Percentiles rank a stretch among this genome's conserved stretches.
phyloP scores from a whole-genome alignment of 176 grass and related monocot genomes.

The Calamus simplicifolius region DNA sequence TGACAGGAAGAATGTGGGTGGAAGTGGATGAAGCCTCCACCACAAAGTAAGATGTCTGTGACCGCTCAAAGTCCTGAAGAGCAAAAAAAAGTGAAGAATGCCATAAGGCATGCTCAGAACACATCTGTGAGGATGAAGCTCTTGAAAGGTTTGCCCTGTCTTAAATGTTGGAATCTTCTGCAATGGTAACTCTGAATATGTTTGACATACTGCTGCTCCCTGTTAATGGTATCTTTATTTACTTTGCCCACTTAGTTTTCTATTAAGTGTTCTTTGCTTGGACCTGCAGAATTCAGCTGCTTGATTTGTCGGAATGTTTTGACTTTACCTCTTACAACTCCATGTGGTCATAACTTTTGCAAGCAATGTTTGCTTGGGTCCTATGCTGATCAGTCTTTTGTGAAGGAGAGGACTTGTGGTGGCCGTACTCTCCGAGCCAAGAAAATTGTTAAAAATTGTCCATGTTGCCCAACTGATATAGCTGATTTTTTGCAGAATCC shows the following conservation, averaged over 20 bases:
- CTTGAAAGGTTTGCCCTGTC: conserved; percentile 49
- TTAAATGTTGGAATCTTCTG: too few species aligned
- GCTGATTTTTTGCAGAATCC: too few species aligned
- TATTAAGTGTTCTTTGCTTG: not conserved
- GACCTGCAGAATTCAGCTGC: conserved; percentile 76
- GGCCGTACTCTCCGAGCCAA: conserved; percentile 31
- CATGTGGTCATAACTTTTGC: conserved; percentile 92
- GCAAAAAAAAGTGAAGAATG: conserved; percentile 31
- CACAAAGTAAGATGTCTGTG: conserved; percentile 62
- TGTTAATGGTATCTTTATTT: too few species aligned
- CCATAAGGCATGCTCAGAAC: conserved; percentile 27
- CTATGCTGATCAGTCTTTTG: conserved; percentile 46
- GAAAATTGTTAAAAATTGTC: too few species aligned
- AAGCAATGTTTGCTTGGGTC: conserved; percentile 63
- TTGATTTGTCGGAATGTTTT: conserved; percentile 60
- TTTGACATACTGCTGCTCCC: too few species aligned
- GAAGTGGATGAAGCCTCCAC: conserved; percentile 80
- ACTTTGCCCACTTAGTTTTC: not conserved
- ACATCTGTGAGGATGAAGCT: conserved; percentile 56
- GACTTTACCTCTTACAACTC: conserved; percentile 65
- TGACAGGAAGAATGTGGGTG: conserved; percentile 58
- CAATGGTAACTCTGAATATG: too few species aligned
- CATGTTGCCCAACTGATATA: too few species aligned
- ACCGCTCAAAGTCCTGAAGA: conserved; percentile 48
- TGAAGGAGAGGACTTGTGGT: conserved; percentile 73